Evolutionary conservation across 306 rosid species (phyloP), one percentile per base, ranked within the genome.

Genomic region (Cicer chorassanicum): DNA sequence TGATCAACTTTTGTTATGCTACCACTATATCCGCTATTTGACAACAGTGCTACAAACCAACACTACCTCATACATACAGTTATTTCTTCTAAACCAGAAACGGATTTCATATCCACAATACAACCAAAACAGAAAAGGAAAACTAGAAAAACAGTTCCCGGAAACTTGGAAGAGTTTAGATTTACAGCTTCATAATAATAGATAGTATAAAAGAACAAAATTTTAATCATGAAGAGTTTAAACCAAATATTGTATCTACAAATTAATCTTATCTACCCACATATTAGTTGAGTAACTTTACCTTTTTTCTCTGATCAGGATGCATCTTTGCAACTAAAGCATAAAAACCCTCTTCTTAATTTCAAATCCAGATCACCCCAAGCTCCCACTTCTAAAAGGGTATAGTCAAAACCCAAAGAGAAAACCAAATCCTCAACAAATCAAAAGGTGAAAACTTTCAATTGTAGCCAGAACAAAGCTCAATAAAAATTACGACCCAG

Each of bases 291-390:
- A 71, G 39, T 67, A 63, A 84, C 69, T 78, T 80, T 84, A 88
- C 99, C 99, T 95, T 95, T 89, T 88, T 95, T 70, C 92, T 89
- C 54, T 89, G 97, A 86, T 92, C 99, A 72, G 87, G 84, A 84
- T 81, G 89, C 99, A 90, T 92, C 88, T 79, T 79, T 65, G 69
- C 75, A 82, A 74, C 74, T 61, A 70, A 86, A 87, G 86, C 92
- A 88, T 88, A 72, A 78, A 82, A 83, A 71, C 21, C 63, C 78
- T 67, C 57, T 56, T 65, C 72, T 70, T 56, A 74, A 77, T 69
- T 60, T 60, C 75, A 84, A 86, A 68, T 61, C 72, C 86, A 74
- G 82, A 92, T 85, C 86, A 84, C 75, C 78, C 77, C 77, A 70
- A 79, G 85, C 81, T 56, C 74, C 72, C 72, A 71, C 79, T 74